phyloP scores from a whole-genome alignment of 2,329 filamentous ascomycete genomes.

The Capronia americana region DNA sequence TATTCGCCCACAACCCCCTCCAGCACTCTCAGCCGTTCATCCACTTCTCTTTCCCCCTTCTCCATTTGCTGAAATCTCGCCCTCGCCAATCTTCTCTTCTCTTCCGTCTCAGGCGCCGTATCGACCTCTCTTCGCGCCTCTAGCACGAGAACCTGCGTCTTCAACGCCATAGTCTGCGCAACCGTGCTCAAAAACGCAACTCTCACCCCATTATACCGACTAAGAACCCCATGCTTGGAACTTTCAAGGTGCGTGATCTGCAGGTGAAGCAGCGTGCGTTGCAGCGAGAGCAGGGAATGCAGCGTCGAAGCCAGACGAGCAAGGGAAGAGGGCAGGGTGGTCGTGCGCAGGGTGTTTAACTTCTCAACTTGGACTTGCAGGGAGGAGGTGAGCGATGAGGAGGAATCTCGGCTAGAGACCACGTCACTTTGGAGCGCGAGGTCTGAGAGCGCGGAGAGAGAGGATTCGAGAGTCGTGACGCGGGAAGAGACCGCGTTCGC shows the following conservation, averaged over 20 bases:
- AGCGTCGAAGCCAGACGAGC: conserved; percentile 15
- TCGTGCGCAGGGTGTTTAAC: conserved; percentile 17
- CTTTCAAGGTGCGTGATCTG: conserved; percentile 34
- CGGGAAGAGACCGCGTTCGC: conserved; percentile 10
- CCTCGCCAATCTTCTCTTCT: conserved; percentile 46
- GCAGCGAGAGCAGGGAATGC: conserved; percentile 18
- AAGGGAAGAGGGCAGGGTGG: conserved; percentile 14
- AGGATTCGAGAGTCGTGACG: conserved; percentile 18
- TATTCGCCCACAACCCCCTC: conserved; percentile 46
- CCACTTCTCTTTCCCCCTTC: conserved; percentile 47
- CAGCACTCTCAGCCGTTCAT: conserved; percentile 43
- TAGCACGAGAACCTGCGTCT: conserved; percentile 30
- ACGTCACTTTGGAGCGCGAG: conserved; percentile 4
- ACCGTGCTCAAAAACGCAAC: conserved; percentile 33
- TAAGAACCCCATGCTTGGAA: conserved; percentile 35
- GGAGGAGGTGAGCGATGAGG: conserved; percentile 1
- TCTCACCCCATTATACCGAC: conserved; percentile 28
- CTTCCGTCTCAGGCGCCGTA: conserved; percentile 46
- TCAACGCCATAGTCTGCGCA: conserved; percentile 35
- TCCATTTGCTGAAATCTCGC: conserved; percentile 44
- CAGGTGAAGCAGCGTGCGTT: conserved; percentile 20
- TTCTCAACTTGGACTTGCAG: conserved; percentile 15
- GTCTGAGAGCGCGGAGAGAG: conserved; percentile 8
- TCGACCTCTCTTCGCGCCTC: conserved; percentile 46
- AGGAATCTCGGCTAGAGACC: neutral